Evolutionary conservation across 2,329 filamentous ascomycete species (phyloP).

Genomic region (Epichloe sylvatica): DNA sequence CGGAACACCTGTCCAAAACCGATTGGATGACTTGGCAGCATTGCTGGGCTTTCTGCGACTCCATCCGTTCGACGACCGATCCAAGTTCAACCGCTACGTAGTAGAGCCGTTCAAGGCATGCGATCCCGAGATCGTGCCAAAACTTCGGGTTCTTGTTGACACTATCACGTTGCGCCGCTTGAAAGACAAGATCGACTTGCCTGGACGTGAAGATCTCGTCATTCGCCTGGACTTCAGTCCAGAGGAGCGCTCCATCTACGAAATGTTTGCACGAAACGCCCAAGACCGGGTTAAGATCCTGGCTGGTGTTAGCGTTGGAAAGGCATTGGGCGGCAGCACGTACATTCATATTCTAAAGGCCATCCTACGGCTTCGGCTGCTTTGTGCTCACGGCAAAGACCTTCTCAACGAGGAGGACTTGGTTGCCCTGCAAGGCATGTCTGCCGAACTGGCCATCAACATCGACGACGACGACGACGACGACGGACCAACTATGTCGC

Average conservation of each 20-base stretch:
- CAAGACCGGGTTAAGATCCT: conserved; percentile 68
- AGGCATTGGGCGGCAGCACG: conserved; percentile 65
- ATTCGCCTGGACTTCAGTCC: conserved; percentile 61
- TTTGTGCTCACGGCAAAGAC: conserved; percentile 90
- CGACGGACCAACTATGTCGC: conserved; percentile 41
- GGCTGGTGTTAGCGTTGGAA: conserved; percentile 41
- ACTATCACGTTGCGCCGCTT: conserved; percentile 85
- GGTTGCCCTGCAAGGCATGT: conserved; percentile 64
- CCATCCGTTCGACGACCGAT: conserved; percentile 68
- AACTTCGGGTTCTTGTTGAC: conserved; percentile 78
- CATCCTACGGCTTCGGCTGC: conserved; percentile 74
- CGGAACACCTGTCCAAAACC: conserved; percentile 89
- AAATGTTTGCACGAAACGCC: conserved; percentile 71
- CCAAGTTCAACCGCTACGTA: conserved; percentile 66
- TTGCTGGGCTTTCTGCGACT: conserved; percentile 75
- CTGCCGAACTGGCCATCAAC: conserved; percentile 75
- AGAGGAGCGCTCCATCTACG: conserved; percentile 65
- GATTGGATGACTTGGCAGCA: conserved; percentile 76
- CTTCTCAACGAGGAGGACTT: conserved; percentile 75
- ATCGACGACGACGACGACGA: conserved; percentile 62
- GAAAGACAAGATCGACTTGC: conserved; percentile 82
- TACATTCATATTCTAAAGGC: conserved; percentile 89
- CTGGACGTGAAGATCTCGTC: conserved; percentile 57
- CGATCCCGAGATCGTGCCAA: conserved; percentile 69
- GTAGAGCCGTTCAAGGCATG: conserved; percentile 75